These are phyloP conservation scores for Microbotryum intermedium DNA, from an alignment of 1,284 basidiomycete species.

Conservation along the genomic window DNA sequence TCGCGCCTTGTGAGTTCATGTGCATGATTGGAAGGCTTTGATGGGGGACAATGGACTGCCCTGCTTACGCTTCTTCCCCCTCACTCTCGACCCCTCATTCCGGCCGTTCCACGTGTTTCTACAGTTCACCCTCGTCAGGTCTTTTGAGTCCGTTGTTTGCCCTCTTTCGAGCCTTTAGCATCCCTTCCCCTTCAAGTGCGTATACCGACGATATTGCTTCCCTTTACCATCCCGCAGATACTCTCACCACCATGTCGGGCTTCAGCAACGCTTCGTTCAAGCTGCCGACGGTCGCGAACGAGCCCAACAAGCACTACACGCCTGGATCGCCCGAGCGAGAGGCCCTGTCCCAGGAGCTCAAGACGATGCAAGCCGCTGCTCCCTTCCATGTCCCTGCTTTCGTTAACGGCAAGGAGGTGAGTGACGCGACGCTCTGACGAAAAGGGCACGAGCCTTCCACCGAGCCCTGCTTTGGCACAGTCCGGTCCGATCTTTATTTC, in stretches of 20 bases:
- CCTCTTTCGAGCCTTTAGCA: no score
- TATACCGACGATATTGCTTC: no score
- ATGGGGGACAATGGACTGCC: no score
- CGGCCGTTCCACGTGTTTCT: no score
- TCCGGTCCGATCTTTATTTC: background rate
- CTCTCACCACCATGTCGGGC: slow-evolving; percentile 3
- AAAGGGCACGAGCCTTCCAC: background rate
- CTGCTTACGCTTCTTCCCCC: no score
- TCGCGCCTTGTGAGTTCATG: no score
- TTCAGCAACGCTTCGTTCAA: slow-evolving; percentile 27
- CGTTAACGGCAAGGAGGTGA: slow-evolving; percentile 78
- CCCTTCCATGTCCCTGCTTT: slow-evolving; percentile 90
- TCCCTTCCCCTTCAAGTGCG: no score
- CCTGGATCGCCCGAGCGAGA: slow-evolving; percentile 70
- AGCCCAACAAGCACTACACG: slow-evolving; percentile 82
- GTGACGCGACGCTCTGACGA: slow-evolving; percentile 36
- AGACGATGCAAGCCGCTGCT: slow-evolving; percentile 67
- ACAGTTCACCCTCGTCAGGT: no score
- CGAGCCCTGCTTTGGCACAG: background rate
- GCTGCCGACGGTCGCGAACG: slow-evolving; percentile 50
- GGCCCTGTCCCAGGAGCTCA: slow-evolving; percentile 64
- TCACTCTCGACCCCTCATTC: no score
- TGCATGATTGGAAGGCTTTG: no score
- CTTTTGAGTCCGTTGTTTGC: no score
- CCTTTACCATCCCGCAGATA: no score